Base-by-base conservation (phyloP, 352 stramenopile genomes). In the Globisporangium irregulare region DNA sequence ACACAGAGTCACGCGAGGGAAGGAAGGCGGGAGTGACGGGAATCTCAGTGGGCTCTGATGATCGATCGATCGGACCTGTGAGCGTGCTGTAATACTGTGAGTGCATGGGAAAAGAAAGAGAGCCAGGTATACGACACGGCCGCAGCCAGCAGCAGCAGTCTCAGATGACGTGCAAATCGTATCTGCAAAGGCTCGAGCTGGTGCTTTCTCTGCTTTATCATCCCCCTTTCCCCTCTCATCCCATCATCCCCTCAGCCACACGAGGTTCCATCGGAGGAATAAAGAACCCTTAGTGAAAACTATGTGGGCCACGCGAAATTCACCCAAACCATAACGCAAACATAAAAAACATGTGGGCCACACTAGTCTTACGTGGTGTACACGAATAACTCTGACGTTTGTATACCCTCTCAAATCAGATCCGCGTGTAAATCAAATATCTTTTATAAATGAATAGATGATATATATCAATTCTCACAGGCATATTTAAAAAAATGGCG, bases 401-500 rank as follows among this genome's bases (percentile, higher is more conserved):
- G 1, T 6, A 56, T 56, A 32, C 14, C 50, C 50, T 56, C 8
- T 29, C 5, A 29, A 29, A 29, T 8, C 2, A 2, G 9, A 56
- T 32, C 12, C 4, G 32, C 32, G 32, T 9, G 6, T 36, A 36
- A 36, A 36, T 36, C 32, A 36, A 36, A 36, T 36, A 36, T 36
- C 0, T 9, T 36, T 36, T 36, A 9, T 10, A 9, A 36, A 36
- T 36, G 1, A 8, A 36, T 36, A 48, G 1, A 0, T 58, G 24
- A 36, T 58, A 58, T 58, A 22, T 36, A 58, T 58, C 24, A 27
- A 36, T 58, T 58, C 12, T 22, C 24, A 58, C 51, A 34, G 12
- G 12, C 12, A 22, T 18, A 58, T 58, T 58, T 58, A n/a, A 58
- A 57, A 38, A 59, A 14, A 38, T 59, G 53, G 53, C 53, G 53